Percentiles rank a stretch among this genome's conserved stretches.
These are phyloP conservation scores for Castanopsis chinensis DNA, from an alignment of 306 rosid genomes.

Conservation along the genomic window DNA sequence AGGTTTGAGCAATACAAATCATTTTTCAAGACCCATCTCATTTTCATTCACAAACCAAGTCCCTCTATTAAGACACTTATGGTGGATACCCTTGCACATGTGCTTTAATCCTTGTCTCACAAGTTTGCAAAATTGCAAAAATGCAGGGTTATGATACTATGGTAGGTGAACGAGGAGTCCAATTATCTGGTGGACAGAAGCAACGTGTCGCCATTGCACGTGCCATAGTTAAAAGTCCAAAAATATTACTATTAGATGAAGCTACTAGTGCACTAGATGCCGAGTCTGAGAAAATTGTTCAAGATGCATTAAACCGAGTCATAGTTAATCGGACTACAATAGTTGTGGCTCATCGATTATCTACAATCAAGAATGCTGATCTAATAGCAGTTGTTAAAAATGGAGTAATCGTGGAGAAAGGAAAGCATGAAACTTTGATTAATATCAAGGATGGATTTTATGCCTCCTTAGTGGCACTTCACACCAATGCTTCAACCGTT, in stretches of 20 bases:
- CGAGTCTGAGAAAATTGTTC: slow-evolving; percentile 68
- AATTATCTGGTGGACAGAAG: slow-evolving; percentile 65
- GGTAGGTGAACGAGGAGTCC: slow-evolving; percentile 61
- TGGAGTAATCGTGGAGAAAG: slow-evolving; percentile 56
- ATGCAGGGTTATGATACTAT: slow-evolving; percentile 57
- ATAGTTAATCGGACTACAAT: slow-evolving; percentile 59
- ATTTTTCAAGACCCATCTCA: neutral
- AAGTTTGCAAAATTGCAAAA: neutral
- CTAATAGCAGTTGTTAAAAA: slow-evolving; percentile 55
- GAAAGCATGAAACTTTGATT: slow-evolving; percentile 44
- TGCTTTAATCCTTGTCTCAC: neutral
- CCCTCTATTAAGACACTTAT: neutral
- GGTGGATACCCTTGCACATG: neutral
- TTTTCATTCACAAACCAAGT: neutral
- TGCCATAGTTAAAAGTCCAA: slow-evolving; percentile 61
- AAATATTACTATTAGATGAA: slow-evolving; percentile 61
- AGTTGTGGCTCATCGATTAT: slow-evolving; percentile 68
- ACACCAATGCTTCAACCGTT: slow-evolving; percentile 21
- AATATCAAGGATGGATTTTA: slow-evolving; percentile 34
- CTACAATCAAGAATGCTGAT: slow-evolving; percentile 63
- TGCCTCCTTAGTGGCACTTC: slow-evolving; percentile 47
- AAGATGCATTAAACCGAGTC: slow-evolving; percentile 60
- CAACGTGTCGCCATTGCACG: slow-evolving; percentile 71
- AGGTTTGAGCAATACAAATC: slow-evolving; percentile 25
- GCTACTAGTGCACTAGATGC: slow-evolving; percentile 85